Percentiles rank a stretch among this genome's conserved stretches.
phyloP scores from a whole-genome alignment of 2,329 filamentous ascomycete species.

The Exophiala spinifera region DNA sequence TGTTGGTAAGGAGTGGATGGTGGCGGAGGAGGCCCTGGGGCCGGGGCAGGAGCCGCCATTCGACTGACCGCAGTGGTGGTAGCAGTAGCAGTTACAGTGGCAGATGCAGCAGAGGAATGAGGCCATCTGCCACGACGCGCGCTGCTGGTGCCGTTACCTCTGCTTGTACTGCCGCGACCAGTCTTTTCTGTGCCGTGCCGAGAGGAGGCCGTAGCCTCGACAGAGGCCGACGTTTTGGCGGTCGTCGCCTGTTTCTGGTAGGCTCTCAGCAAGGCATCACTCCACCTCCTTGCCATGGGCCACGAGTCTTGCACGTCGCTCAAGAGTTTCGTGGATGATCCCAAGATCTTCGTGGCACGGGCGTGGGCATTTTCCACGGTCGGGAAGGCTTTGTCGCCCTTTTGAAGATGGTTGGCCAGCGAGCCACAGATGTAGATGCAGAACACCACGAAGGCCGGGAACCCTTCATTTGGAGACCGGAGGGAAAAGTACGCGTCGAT shows the following conservation, averaged over 20 bases:
- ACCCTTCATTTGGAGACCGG: constrained; percentile 33
- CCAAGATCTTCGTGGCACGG: background rate
- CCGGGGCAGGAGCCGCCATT: no score
- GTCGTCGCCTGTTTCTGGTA: background rate
- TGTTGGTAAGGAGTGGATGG: no score
- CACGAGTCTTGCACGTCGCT: background rate
- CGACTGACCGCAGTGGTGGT: background rate
- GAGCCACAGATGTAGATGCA: constrained; percentile 43
- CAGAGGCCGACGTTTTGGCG: no score
- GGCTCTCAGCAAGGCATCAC: background rate
- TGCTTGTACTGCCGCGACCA: no score
- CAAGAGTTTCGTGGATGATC: background rate
- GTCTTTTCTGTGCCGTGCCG: no score
- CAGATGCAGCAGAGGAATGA: no score
- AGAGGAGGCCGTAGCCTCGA: no score
- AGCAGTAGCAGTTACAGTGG: background rate
- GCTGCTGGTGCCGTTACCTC: background rate
- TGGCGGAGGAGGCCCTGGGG: no score
- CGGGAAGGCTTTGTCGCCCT: background rate
- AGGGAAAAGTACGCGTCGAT: constrained; percentile 36
- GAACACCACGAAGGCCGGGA: constrained; percentile 40
- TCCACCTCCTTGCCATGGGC: constrained; percentile 7
- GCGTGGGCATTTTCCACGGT: background rate
- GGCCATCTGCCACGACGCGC: background rate
- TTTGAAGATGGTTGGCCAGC: constrained; percentile 25